Base-by-base conservation (phyloP, 1,139 yeast genomes). In the Candida glucosophila region DNA sequence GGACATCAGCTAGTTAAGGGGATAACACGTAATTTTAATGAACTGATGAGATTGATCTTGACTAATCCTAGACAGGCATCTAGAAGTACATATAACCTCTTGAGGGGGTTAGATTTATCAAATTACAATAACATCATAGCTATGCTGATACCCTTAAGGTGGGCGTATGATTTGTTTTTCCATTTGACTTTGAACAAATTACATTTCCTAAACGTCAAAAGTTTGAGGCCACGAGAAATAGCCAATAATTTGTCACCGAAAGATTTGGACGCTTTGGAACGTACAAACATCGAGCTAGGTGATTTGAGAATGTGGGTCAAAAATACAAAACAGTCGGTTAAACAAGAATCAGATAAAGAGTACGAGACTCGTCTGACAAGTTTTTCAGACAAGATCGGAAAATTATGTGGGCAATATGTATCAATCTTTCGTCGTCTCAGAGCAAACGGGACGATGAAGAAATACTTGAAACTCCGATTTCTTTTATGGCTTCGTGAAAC, bases 111-210 rank as follows among this genome's bases (percentile, higher is more conserved):
- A 12, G 45, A 54, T 32, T 44, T 55, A 23, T 48, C 52, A 49
- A 46, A 51, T 26, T 41, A 57, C 2, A 41, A 45, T 23, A 56
- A 51, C 26, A 44, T 63, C 46, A 44, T 63, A 5, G 51, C 63
- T 1, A 26, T 55, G 39, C 22, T 57, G n/a, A 39, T 59, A 25
- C 67, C 68, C 0, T 20, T 49, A 5, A 48, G 68, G 26, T 52
- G 59, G 48, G 25, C 45, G 0, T 70, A 71, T 40, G 61, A 53
- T 26, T 18, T 59, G 2, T 24, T 63, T 12, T 64, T 52, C 37
- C 47, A 61, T 14, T 27, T 66, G 12, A 60, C 72, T 0, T 37
- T 70, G 24, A 71, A 72, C 39, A 50, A 65, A 25, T 26, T 55
- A 2, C 68, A 70, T 38, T 72, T 68, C 32, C 46, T 52, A 25